Evolutionary conservation across 306 rosid species (phyloP).

Genomic region (Pterocarpus santalinus): DNA sequence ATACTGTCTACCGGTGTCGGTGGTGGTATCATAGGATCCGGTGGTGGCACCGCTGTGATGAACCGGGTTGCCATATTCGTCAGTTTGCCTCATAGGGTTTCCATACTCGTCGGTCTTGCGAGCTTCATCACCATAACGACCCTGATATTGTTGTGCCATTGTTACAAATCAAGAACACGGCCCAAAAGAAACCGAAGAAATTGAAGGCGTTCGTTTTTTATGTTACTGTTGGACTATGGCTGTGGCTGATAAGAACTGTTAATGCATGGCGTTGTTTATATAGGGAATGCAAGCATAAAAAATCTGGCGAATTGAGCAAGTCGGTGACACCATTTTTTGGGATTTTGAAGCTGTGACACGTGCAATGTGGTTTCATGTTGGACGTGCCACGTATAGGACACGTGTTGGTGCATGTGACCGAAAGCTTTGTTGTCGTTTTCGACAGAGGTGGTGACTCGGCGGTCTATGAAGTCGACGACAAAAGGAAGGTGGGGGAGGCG

Average conservation of each 20-base stretch:
- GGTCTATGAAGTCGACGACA: background rate
- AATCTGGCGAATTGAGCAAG: background rate
- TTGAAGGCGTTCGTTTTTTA: background rate
- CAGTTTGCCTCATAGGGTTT: slow-evolving; percentile 39
- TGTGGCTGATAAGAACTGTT: background rate
- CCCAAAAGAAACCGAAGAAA: background rate
- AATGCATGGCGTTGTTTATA: slow-evolving; percentile 15
- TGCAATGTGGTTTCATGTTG: background rate
- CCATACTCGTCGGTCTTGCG: slow-evolving; percentile 37
- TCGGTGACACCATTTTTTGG: background rate
- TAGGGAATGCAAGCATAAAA: background rate
- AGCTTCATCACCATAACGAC: background rate
- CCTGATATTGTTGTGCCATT: slow-evolving; percentile 39
- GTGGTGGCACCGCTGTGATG: background rate
- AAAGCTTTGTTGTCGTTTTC: background rate
- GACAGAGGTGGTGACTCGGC: background rate
- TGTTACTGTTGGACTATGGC: background rate
- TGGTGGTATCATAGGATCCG: background rate
- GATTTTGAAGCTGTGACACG: background rate
- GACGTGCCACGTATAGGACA: background rate
- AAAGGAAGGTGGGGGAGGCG: background rate
- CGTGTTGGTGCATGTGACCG: background rate
- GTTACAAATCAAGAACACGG: background rate
- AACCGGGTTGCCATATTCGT: slow-evolving; percentile 38
- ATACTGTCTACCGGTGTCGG: background rate